Base-by-base conservation (phyloP, 441 rosid genomes). In the Croton setiger region DNA sequence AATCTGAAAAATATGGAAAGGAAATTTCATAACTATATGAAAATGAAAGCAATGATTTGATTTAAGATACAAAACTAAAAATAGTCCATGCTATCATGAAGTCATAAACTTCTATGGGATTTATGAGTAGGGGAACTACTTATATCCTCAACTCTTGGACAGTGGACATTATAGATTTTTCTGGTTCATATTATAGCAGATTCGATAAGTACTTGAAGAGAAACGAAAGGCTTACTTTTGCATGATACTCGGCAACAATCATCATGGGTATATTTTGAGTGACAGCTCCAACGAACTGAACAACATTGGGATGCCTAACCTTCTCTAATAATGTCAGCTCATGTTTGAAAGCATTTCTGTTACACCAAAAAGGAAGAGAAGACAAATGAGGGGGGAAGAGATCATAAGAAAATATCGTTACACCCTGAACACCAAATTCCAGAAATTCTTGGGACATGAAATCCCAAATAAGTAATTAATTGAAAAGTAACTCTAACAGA, bases 271-370 rank as follows among this genome's bases (percentile, higher is more conserved):
- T 73, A 66, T 94, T 92, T 80, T 94, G 99, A 53, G 99, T 94
- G 64, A 94, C 99, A 64, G 99, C 99, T 75, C 99, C 99, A 70
- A 94, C 96, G 87, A 94, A 94, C 78, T 94, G 99, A 76, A 94
- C 90, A 72, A 94, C 87, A 76, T 94, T 94, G 31, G 99, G 99
- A 87, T 94, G 99, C 62, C 99, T 85, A 49, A 87, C 98, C 81
- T 86, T 92, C 81, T 90, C 96, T 67, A 94, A 80, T 71, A 88
- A 69, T 74, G 93, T 93, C 47, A 94, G 86, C 84, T 94, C 99
- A 59, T 88, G 77, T 74, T 86, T 90, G 85, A 94, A 94, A 74
- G 89, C 94, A 55, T 83, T 84, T 86, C 99, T 92, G 90, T 82
- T 45, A 64, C 63, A 75, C 45, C 7, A 5, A 60, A 27, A 43